Evolutionary conservation across 768 basidiomycete species (phyloP).

Genomic region (Auricularia auricula-judae): DNA sequence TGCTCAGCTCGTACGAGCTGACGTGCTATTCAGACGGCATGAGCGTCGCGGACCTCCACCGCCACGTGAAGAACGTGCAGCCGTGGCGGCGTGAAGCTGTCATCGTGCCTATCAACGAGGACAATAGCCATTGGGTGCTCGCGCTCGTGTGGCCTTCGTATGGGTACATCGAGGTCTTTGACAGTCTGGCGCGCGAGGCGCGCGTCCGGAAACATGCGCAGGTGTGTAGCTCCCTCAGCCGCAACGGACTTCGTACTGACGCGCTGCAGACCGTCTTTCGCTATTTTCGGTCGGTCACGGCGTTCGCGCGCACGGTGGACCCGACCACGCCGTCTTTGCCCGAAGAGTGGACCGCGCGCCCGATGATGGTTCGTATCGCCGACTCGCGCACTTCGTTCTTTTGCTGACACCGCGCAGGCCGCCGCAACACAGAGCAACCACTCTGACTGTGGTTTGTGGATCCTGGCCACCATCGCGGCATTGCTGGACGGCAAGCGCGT

Average conservation of each 20-base stretch:
- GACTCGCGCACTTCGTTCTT: background rate
- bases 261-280: no score
- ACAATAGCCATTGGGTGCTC: background rate
- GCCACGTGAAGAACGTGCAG: background rate
- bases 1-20: background rate
- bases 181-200: background rate
- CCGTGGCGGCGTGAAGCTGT: background rate
- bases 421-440: background rate
- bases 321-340: no score
- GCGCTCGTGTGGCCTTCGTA: background rate
- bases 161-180: background rate
- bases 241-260: no score
- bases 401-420: background rate
- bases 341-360: background rate
- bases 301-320: no score
- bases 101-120: background rate
- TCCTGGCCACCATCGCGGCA: background rate
- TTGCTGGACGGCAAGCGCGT: conserved; percentile 2
- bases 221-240: background rate
- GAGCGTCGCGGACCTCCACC: background rate
- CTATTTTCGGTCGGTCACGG: no score
- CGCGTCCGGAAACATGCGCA: background rate
- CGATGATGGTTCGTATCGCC: background rate
- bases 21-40: background rate
- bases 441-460: background rate